Evolutionary conservation across 768 basidiomycete genomes (phyloP).

Genomic region (Mycena filopes): DNA sequence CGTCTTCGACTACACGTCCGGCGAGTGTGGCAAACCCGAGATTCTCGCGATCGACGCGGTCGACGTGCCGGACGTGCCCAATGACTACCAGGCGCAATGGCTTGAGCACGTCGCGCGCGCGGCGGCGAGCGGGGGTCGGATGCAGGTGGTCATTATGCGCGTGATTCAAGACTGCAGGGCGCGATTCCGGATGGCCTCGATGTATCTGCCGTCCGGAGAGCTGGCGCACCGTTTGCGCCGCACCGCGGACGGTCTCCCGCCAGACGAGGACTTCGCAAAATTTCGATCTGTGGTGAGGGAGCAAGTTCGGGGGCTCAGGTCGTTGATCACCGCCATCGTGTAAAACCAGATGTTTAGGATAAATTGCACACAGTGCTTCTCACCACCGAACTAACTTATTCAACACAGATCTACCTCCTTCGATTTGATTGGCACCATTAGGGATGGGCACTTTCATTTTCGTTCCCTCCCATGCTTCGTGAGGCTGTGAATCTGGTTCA

Average conservation of each 20-base stretch:
- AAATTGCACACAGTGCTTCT: too few species aligned
- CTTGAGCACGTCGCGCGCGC: background rate
- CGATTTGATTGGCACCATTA: too few species aligned
- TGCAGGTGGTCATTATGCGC: constrained; percentile 4
- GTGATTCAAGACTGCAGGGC: background rate
- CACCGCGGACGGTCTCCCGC: background rate
- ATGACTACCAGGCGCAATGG: constrained; percentile 8
- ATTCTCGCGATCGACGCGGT: background rate
- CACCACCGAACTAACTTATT: too few species aligned
- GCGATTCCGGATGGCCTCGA: background rate
- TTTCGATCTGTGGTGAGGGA: too few species aligned
- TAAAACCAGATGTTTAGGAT: too few species aligned
- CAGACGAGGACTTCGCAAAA: background rate
- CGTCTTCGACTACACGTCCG: constrained; percentile 1
- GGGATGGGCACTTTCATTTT: too few species aligned
- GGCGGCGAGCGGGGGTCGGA: background rate
- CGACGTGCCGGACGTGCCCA: background rate
- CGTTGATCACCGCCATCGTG: too few species aligned
- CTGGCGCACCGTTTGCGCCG: background rate
- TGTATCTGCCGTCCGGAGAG: background rate
- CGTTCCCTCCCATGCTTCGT: too few species aligned
- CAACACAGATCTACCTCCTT: too few species aligned
- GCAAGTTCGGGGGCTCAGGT: too few species aligned
- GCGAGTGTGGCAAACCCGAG: background rate
- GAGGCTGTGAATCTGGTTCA: too few species aligned